Base-by-base conservation (phyloP, 768 basidiomycete genomes). In the Panaeolus papilionaceus region DNA sequence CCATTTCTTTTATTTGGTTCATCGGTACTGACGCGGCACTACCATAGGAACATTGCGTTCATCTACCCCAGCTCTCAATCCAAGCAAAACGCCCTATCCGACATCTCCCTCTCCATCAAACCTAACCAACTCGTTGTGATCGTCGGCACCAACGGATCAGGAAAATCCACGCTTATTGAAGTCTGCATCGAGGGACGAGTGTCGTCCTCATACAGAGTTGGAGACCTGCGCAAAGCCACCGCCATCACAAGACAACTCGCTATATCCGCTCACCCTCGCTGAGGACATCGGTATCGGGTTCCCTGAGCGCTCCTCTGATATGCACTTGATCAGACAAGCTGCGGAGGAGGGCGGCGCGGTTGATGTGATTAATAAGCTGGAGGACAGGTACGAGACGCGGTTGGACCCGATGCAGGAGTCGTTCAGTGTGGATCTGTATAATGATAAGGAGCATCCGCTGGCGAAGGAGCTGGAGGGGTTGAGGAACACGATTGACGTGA, bases 121-220 rank as follows among this genome's bases (percentile, higher is more conserved):
- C 74, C 84, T 0, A 86, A 85, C 2, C 78, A 83, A 33, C 78
- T 88, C 12, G 83, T 86, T 16, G 83, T 88, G 39, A 77, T 89
- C n/a, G 88, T 89, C 7, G 87, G 88, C 33, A 76, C 76, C 2
- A 89, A 89, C 68, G 87, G 88, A 5, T 83, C 82, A 64, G 87
- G 86, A 0, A 88, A 88, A 68, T 83, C 84, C 3, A 86, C 86
- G 0, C 68, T 88, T 20, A 75, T 88, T 0, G 70, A 79, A 7
- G 58, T 89, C 7, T 71, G 82, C 16, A 76, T 89, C 40, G 83
- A 89, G 63, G 82, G 79, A 7, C 42, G 73, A 2, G 78, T 81
- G 0, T 80, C 84, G 10, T 66, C 74, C 1, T 68, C 74, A 0
- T 88, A 86, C 44, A 73, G 77, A 10, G 67, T 79, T 0, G 70